Conservation (phyloP, 352 stramenopile genomes). For the Phytophthora macrochlamydospora region DNA sequence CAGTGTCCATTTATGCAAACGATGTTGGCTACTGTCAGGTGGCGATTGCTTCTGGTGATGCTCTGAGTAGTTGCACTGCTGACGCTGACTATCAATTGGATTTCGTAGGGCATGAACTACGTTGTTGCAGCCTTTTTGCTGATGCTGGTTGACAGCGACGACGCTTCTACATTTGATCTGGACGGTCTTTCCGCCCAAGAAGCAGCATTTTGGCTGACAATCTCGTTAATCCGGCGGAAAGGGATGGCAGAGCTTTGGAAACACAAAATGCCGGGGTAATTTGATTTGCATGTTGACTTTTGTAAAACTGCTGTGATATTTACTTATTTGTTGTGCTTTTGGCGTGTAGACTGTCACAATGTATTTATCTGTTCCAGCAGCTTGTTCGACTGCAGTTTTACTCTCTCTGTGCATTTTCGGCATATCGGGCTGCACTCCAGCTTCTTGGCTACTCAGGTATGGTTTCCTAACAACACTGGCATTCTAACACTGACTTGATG, state of each 20-base stretch:
- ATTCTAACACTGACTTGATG: too few species aligned
- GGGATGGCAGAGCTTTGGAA: slow-evolving; percentile 75
- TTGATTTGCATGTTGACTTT: not conserved
- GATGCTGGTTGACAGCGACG: slow-evolving; percentile 36
- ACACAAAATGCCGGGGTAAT: slow-evolving; percentile 77
- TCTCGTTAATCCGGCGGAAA: slow-evolving; percentile 56
- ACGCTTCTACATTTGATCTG: slow-evolving; percentile 6
- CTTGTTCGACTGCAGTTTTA: slow-evolving; percentile 73
- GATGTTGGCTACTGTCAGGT: slow-evolving; percentile 86
- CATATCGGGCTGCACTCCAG: slow-evolving; percentile 85
- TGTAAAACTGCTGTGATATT: not conserved
- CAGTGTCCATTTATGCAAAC: slow-evolving; percentile 45
- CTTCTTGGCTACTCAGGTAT: slow-evolving; percentile 80
- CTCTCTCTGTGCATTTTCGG: slow-evolving; percentile 60
- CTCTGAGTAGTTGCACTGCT: not conserved
- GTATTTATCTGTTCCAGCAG: slow-evolving; percentile 81
- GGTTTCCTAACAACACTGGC: not conserved
- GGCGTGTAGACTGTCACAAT: slow-evolving; percentile 54
- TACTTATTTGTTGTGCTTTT: too few species aligned
- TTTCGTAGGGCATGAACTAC: slow-evolving; percentile 84
- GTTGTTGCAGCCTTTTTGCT: slow-evolving; percentile 68
- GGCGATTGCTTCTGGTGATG: not conserved
- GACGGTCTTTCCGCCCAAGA: slow-evolving; percentile 46
- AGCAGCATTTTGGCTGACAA: slow-evolving; percentile 62
- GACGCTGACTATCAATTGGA: not conserved